A percentile compares a stretch with the other conserved stretches of the same genome.
These are phyloP conservation scores for Suillus spraguei DNA, from an alignment of 768 basidiomycete species.

Conservation along the genomic window DNA sequence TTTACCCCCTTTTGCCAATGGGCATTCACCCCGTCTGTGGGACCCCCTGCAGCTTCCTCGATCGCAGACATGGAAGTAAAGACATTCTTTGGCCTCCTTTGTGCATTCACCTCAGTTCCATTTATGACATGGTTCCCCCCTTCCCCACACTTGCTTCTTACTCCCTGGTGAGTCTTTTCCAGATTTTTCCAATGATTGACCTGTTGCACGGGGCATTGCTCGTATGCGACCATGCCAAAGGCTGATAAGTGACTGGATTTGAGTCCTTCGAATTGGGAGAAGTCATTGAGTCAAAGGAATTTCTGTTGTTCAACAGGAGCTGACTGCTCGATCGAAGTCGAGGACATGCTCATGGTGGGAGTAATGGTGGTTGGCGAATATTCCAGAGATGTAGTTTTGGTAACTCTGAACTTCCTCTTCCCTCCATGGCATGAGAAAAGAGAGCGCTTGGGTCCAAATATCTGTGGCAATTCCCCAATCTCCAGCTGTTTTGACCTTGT, in stretches of 20 bases:
- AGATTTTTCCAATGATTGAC: accelerated
- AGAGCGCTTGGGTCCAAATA: too few species aligned
- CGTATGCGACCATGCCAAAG: background rate
- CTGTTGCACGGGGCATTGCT: too few species aligned
- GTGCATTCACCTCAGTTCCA: background rate
- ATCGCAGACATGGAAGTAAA: background rate
- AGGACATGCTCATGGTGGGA: too few species aligned
- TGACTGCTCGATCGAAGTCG: background rate
- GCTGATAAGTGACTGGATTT: background rate
- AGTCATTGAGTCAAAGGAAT: background rate
- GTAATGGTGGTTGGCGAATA: too few species aligned
- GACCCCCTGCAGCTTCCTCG: background rate
- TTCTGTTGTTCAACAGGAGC: background rate
- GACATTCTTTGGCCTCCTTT: background rate
- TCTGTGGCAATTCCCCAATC: too few species aligned
- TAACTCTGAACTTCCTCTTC: too few species aligned
- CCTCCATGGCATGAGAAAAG: too few species aligned
- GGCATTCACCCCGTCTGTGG: background rate
- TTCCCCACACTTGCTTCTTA: background rate
- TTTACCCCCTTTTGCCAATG: background rate
- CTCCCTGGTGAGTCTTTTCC: background rate
- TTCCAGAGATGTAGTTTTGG: too few species aligned
- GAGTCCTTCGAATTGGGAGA: background rate
- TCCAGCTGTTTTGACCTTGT: too few species aligned
- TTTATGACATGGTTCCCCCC: background rate